Conservation (phyloP, 2,329 filamentous ascomycete genomes). For the Colletotrichum liriopes region DNA sequence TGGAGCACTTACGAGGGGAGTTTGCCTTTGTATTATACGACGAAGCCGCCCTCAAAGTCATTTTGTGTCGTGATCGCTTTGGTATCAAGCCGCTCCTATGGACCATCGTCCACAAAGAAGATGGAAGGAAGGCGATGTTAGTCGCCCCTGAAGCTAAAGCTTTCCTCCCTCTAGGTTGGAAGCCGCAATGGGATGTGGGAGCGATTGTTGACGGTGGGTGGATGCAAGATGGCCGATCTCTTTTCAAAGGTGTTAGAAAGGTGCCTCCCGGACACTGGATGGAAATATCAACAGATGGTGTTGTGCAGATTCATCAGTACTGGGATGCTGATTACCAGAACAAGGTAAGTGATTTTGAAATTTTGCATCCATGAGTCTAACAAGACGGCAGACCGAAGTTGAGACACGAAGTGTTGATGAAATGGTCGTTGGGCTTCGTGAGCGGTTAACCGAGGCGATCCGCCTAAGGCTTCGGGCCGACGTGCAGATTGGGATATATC, state of each 20-base stretch:
- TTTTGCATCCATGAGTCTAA: fast-evolving
- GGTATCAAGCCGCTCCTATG: conserved; percentile 72
- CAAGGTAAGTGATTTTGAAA: conserved; percentile 56
- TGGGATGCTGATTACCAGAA: conserved; percentile 69
- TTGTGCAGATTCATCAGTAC: conserved; percentile 59
- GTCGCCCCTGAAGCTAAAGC: conserved; percentile 69
- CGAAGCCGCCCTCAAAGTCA: conserved; percentile 52
- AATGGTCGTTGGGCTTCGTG: conserved; percentile 64
- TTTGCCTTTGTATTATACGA: conserved; percentile 69
- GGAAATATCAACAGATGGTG: conserved; percentile 54
- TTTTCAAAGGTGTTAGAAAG: conserved; percentile 65
- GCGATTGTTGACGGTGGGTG: conserved; percentile 62
- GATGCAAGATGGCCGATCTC: conserved; percentile 61
- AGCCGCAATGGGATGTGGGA: conserved; percentile 67
- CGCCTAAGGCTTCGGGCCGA: conserved; percentile 68
- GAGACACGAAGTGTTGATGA: conserved; percentile 65
- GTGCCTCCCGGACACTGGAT: conserved; percentile 62
- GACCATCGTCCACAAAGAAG: too few species aligned
- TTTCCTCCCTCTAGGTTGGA: conserved; percentile 66
- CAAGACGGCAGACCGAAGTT: conserved; percentile 45
- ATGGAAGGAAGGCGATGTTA: conserved; percentile 54
- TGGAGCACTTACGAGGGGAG: conserved; percentile 65
- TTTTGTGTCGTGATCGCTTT: conserved; percentile 68
- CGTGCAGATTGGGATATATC: conserved; percentile 70
- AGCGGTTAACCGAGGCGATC: conserved; percentile 66